A percentile compares a stretch with the other conserved stretches of the same genome.
These are phyloP conservation scores for Syncephalis plumigaleata DNA, from an alignment of 371 early-diverging fungal genomes.

Conservation along the genomic window DNA sequence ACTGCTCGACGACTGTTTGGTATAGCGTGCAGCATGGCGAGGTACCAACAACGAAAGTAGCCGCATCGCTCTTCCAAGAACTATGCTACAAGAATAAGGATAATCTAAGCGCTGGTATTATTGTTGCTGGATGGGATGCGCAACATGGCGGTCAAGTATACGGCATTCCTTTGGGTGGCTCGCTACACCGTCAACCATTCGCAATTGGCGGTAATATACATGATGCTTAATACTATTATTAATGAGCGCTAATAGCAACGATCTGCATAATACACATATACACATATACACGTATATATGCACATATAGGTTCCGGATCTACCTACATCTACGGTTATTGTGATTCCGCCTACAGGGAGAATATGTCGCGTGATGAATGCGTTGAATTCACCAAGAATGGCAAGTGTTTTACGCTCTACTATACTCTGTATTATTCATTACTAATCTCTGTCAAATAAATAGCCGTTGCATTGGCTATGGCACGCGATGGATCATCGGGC, in stretches of 20 bases:
- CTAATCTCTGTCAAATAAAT: too few relatives aligned
- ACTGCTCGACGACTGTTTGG: too few relatives aligned
- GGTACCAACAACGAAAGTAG: constrained; percentile 76
- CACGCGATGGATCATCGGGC: constrained; percentile 97
- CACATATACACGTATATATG: too few relatives aligned
- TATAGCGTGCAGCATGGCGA: constrained; percentile 65
- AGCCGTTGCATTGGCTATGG: constrained; percentile 92
- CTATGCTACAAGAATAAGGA: constrained; percentile 95
- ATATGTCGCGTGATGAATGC: constrained; percentile 84
- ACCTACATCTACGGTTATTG: constrained; percentile 97
- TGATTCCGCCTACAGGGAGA: constrained; percentile 70
- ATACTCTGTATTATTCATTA: too few relatives aligned
- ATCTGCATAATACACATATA: too few relatives aligned
- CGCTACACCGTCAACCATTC: constrained; percentile 82
- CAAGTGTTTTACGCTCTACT: constrained; percentile 18
- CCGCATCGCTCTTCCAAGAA: constrained; percentile 87
- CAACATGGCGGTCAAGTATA: constrained; percentile 85
- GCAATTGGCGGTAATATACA: constrained; percentile 73
- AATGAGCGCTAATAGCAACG: too few relatives aligned
- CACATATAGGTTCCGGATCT: constrained; percentile 92
- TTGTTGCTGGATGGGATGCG: constrained; percentile 98
- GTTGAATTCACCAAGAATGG: constrained; percentile 90
- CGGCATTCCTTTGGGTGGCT: constrained; percentile 90
- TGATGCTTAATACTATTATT: background rate
- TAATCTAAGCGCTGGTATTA: constrained; percentile 86